Conservation (phyloP, 768 basidiomycete genomes). For the Mycena albidolilacea region DNA sequence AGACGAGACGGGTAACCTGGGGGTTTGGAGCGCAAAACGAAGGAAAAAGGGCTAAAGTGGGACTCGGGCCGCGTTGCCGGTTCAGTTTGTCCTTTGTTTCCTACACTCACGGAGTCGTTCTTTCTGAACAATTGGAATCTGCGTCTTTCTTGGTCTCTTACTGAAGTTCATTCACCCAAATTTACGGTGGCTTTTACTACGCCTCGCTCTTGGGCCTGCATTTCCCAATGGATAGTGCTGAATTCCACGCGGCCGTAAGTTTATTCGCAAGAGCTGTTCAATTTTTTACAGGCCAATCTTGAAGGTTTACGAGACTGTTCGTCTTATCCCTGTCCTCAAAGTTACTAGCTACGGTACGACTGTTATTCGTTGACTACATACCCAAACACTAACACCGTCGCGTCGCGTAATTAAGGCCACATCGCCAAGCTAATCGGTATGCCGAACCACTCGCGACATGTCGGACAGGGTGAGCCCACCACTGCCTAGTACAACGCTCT, state of each 20-base stretch:
- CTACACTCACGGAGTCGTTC: no score
- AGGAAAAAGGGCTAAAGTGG: no score
- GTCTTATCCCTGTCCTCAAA: slow-evolving; percentile 74
- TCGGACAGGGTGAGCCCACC: slow-evolving; percentile 77
- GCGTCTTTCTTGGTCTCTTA: no score
- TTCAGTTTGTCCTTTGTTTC: no score
- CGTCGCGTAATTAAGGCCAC: slow-evolving; percentile 66
- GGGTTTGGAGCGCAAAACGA: no score
- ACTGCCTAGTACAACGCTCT: slow-evolving; percentile 8
- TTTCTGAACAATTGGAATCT: no score
- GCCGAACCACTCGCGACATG: slow-evolving; percentile 85
- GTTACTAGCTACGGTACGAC: slow-evolving; percentile 83
- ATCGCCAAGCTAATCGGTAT: slow-evolving; percentile 86
- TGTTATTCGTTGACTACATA: neutral
- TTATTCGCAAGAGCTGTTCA: neutral
- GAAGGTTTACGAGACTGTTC: slow-evolving; percentile 82
- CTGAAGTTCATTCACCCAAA: no score
- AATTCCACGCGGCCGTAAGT: slow-evolving; percentile 74
- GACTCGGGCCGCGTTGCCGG: no score
- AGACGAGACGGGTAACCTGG: no score
- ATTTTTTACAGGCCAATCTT: neutral
- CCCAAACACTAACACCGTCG: neutral
- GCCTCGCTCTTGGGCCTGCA: no score
- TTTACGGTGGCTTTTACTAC: no score
- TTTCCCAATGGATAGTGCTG: slow-evolving; percentile 66